Evolutionary conservation across 768 basidiomycete genomes (phyloP), one percentile per base, ranked within the genome.

Genomic region (Calvatia gigantea): DNA sequence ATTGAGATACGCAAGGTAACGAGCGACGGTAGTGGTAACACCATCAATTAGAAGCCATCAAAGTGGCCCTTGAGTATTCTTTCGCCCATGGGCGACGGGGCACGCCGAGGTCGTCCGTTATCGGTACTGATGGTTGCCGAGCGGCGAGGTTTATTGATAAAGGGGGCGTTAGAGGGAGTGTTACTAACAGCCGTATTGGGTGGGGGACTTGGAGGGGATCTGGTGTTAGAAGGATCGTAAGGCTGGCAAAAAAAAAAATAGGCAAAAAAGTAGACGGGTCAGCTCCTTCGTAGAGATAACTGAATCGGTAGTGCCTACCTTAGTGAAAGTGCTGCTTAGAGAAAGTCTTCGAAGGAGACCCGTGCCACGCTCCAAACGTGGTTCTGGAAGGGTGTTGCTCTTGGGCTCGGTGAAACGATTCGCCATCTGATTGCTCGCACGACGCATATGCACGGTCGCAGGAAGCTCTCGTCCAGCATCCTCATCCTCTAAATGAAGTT

Each of bases 41-140:
- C 17, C 42, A 56, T 33, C 51, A 46, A 54, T 65, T 90, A 89
- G 77, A 94, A 94, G 46, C 91, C 87, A 65, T 94, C 91, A 62
- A 93, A 94, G 63, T 94, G 91, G 7, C 91, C 91, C 75, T 90
- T 94, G 62, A 94, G 79, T 58, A 94, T 92, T 56, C 91, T 79
- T 71, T 94, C 91, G 60, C 91, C 92, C 91, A 92, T 93, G 5
- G 91, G 91, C 35, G 89, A 91, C 17, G 90, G 91, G 2, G 87
- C 89, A 58, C 84, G 75, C 53, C 81, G 84, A 8, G 78, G 78
- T 47, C 78, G 78, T n/a, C 68, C 57, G 19, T 59, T 59, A 12
- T 76, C 73, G 45, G 68, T 65, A 39, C 77, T 78, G 51, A 86
- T 66, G 17, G 86, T 87, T 3, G 85, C 81, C n/a, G 86, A 79